Evolutionary conservation across 805 yeast genomes (phyloP), one percentile per base, ranked within the genome.

Genomic region (Suhomyces sp.): DNA sequence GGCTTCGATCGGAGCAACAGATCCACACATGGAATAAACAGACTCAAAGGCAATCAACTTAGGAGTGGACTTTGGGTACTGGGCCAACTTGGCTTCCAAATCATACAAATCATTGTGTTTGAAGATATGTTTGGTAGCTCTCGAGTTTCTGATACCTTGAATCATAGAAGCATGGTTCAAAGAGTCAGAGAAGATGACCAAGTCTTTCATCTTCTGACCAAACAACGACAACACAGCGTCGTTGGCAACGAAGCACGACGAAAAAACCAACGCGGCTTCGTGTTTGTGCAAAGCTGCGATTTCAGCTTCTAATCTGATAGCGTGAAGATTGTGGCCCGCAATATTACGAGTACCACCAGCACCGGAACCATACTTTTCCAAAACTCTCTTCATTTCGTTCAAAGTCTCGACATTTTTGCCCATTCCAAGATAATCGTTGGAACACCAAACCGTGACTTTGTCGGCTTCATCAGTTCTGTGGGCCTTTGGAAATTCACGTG

Each of bases 341-440:
- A 94, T 94, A 74, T 94, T 94, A 67, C 99, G 83, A 47, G 99
- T 94, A 61, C 99, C 99, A 66, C 99, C 99, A 7, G 99, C 97
- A 63, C 99, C 99, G 4, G 97, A 88, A 63, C 99, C 99, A 69
- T 94, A 94, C 74, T 82, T 84, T 62, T 87, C 88, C 70, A 94
- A 79, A 15, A 96, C 85, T 47, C 77, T 68, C 61, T 87, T 86
- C 93, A 93, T 94, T 52, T 84, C 84, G 15, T 81, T 73, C 54
- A 90, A 74, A 44, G 93, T 93, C 57, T 79, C 75, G 57, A 80
- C 80, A 68, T 93, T 88, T 64, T 83, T 85, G 49, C 97, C 93
- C 94, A 94, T 89, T 10, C 98, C 97, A 56, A 94, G 79, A 70
- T 94, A 94, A 72, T 94, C 99, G 70, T 94, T 94, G 42, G 99